Evolutionary conservation across 805 yeast genomes (phyloP).

Genomic region (Metschnikowia orientalis): DNA sequence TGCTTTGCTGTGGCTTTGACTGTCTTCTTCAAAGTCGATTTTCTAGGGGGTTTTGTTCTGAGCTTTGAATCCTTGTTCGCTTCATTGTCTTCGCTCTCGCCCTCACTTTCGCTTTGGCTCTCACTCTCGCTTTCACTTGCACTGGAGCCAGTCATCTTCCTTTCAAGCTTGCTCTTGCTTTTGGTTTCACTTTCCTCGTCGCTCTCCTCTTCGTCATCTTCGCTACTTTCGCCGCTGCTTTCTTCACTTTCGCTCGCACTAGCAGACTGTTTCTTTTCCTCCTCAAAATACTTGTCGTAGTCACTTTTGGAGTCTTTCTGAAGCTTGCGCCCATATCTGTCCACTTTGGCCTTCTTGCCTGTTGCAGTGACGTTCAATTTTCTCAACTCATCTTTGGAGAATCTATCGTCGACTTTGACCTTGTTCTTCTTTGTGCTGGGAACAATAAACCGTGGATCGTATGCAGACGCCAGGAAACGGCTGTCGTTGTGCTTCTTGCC

Average conservation of each 20-base stretch:
- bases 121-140: too few relatives aligned
- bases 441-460: constrained; percentile 82
- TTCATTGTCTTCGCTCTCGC: too few relatives aligned
- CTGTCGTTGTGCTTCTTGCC: constrained; percentile 45
- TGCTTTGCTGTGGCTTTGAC: too few relatives aligned
- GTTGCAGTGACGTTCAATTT: constrained; percentile 39
- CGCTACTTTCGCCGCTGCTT: constrained; percentile 11
- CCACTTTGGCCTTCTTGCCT: constrained; percentile 66
- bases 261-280: too few relatives aligned
- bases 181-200: neutral
- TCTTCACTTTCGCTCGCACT: constrained; percentile 23
- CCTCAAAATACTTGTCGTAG: constrained; percentile 54
- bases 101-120: too few relatives aligned
- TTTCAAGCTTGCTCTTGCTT: too few relatives aligned
- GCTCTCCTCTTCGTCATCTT: constrained; percentile 7
- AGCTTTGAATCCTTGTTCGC: too few relatives aligned
- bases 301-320: constrained; percentile 38
- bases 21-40: too few relatives aligned
- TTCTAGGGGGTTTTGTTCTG: too few relatives aligned
- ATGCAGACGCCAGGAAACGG: constrained; percentile 72
- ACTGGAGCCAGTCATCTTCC: neutral
- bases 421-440: constrained; percentile 68
- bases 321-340: constrained; percentile 80
- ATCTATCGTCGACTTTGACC: constrained; percentile 81
- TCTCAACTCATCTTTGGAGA: constrained; percentile 58